A percentile compares a stretch with the other conserved stretches of the same genome.
These are phyloP conservation scores for Xylariales sp. DNA, from an alignment of 2,329 filamentous ascomycete species.

Conservation along the genomic window DNA sequence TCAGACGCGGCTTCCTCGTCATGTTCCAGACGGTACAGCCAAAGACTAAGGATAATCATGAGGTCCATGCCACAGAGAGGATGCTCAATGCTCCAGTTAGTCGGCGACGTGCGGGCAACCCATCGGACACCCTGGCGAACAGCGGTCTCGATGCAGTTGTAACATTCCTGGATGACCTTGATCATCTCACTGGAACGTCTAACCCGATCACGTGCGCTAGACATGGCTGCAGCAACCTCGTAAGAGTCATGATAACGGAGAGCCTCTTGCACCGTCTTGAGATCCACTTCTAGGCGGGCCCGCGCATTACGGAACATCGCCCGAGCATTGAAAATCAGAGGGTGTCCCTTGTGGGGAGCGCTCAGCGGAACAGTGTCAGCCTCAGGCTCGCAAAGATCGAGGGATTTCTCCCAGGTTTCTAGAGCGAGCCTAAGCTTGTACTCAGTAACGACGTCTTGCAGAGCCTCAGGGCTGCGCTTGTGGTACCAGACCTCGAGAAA, in stretches of 20 bases:
- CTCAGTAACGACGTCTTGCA: conserved; percentile 96
- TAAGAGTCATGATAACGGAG: conserved; percentile 96
- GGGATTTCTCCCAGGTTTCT: conserved; percentile 98
- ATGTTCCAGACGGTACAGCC: conserved; percentile 99
- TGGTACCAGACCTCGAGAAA: conserved; percentile 99
- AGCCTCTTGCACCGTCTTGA: conserved; percentile 94
- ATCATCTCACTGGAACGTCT: conserved; percentile 97
- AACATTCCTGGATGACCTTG: conserved; percentile 97
- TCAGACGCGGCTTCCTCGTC: conserved; percentile 87
- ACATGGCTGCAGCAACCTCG: conserved; percentile 96
- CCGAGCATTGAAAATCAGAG: conserved; percentile 96
- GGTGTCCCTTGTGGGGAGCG: conserved; percentile 92
- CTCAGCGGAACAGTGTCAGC: conserved; percentile 83
- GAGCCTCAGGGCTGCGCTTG: conserved; percentile 94
- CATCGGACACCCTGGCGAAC: conserved; percentile 92
- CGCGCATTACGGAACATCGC: conserved; percentile 94
- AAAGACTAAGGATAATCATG: conserved; percentile 95
- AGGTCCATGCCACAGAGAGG: conserved; percentile 93
- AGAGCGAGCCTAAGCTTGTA: conserved; percentile 94
- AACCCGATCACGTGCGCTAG: conserved; percentile 85
- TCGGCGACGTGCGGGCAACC: conserved; percentile 96
- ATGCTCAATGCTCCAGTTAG: conserved; percentile 99
- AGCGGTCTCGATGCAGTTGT: conserved; percentile 94
- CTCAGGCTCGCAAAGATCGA: conserved; percentile 90
- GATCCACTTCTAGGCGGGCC: conserved; percentile 85